phyloP scores from a whole-genome alignment of 306 rosid species.

The Parietaria judaica region DNA sequence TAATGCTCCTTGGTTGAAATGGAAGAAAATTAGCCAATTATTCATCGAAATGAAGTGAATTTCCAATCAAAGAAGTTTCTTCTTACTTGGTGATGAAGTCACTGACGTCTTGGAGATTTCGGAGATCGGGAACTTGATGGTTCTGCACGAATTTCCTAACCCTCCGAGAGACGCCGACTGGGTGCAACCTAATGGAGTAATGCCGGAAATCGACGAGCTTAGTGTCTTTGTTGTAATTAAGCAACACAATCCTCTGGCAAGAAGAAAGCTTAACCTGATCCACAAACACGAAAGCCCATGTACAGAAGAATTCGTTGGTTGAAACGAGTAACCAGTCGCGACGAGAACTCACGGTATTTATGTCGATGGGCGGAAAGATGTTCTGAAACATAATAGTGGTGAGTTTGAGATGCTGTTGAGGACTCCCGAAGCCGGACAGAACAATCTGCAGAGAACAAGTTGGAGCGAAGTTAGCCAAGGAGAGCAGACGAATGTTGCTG shows the following conservation, averaged over 20 bases:
- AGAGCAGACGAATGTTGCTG: too few relatives aligned
- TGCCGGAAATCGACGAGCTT: slow-evolving; percentile 88
- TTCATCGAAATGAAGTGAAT: too few relatives aligned
- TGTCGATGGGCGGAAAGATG: slow-evolving; percentile 88
- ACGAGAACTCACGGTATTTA: slow-evolving; percentile 72
- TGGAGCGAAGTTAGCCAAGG: neutral
- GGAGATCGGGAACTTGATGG: slow-evolving; percentile 82
- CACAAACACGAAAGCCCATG: slow-evolving; percentile 17
- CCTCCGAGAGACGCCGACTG: slow-evolving; percentile 89
- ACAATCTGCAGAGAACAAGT: slow-evolving; percentile 50
- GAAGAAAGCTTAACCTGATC: slow-evolving; percentile 81
- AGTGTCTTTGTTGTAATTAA: slow-evolving; percentile 87
- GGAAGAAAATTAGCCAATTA: too few relatives aligned
- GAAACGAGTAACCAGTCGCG: neutral
- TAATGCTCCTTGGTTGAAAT: too few relatives aligned
- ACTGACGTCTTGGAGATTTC: slow-evolving; percentile 90
- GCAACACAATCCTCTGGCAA: slow-evolving; percentile 92
- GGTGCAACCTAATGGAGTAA: slow-evolving; percentile 85
- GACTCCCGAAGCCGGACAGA: slow-evolving; percentile 82
- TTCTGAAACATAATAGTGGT: slow-evolving; percentile 82
- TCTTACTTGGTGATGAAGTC: slow-evolving; percentile 94
- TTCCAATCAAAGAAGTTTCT: neutral
- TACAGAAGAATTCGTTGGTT: neutral
- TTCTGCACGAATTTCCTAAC: slow-evolving; percentile 84
- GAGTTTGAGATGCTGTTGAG: slow-evolving; percentile 67